phyloP scores from a whole-genome alignment of 805 yeast genomes.

The Candida taoyuanica region DNA sequence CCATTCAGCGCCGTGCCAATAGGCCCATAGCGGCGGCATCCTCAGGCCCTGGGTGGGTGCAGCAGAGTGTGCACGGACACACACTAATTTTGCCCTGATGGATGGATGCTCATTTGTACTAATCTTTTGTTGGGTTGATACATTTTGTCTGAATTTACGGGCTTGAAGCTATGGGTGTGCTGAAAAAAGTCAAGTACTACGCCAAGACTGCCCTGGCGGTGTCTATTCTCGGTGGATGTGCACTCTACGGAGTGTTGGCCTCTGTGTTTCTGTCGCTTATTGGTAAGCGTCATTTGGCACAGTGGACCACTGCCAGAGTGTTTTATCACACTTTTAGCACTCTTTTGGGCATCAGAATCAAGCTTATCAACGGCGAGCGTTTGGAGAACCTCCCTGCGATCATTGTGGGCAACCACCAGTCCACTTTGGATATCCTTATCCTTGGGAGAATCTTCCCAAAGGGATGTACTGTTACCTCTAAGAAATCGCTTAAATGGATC shows the following conservation, averaged over 20 bases:
- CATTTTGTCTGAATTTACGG: neutral
- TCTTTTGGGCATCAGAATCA: conserved; percentile 65
- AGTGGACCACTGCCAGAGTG: conserved; percentile 84
- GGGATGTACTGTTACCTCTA: conserved; percentile 89
- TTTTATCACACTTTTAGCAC: conserved; percentile 60
- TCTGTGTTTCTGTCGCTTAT: conserved; percentile 60
- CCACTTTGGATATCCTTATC: conserved; percentile 77
- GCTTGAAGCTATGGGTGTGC: conserved; percentile 6
- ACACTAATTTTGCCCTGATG: too few species aligned
- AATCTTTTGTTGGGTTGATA: neutral
- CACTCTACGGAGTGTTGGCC: conserved; percentile 72
- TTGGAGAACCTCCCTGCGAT: conserved; percentile 67
- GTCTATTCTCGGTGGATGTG: conserved; percentile 50
- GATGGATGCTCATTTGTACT: too few species aligned
- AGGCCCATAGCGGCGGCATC: too few species aligned
- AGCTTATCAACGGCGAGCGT: conserved; percentile 60
- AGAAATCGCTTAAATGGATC: conserved; percentile 71
- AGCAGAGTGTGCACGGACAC: too few species aligned
- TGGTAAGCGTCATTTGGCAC: conserved; percentile 78
- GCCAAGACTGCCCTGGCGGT: conserved; percentile 52
- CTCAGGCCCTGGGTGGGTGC: too few species aligned
- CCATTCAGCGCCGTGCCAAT: too few species aligned
- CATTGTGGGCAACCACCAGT: conserved; percentile 84
- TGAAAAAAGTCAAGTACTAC: conserved; percentile 41
- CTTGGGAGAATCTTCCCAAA: conserved; percentile 83